phyloP scores from a whole-genome alignment of 768 basidiomycete species.

The Kwoniella bestiolae region DNA sequence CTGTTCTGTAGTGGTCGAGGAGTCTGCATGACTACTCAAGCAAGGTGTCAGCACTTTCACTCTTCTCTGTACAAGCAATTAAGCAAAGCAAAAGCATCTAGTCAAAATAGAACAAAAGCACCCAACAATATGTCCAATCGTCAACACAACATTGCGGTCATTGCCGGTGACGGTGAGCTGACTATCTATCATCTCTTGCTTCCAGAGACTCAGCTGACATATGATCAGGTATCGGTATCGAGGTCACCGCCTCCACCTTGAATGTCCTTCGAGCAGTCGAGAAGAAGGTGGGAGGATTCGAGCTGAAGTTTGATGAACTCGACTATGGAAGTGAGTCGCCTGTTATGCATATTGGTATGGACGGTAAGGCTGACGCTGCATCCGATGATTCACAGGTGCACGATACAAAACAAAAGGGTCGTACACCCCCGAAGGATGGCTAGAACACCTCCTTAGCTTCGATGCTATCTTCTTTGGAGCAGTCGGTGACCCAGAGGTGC shows the following conservation, averaged over 20 bases:
- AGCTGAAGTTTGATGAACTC: conserved; percentile 61
- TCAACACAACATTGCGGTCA: conserved; percentile 28
- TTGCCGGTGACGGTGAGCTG: conserved; percentile 29
- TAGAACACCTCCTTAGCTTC: conserved; percentile 40
- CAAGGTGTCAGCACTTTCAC: too few relatives aligned
- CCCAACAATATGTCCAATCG: conserved; percentile 1
- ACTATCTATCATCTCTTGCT: background rate
- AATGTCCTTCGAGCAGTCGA: conserved; percentile 13
- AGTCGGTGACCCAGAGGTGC: conserved; percentile 64
- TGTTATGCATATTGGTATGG: background rate
- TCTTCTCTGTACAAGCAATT: background rate
- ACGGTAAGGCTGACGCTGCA: background rate
- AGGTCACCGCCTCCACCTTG: conserved; percentile 59
- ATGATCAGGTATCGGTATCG: conserved; percentile 61
- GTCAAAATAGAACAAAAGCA: too few relatives aligned
- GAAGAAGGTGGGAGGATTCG: conserved; percentile 57
- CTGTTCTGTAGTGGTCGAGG: too few relatives aligned
- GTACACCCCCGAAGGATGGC: conserved; percentile 60
- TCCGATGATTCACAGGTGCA: conserved; percentile 1
- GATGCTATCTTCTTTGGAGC: conserved; percentile 61
- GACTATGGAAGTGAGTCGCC: conserved; percentile 52
- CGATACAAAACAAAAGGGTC: conserved; percentile 61
- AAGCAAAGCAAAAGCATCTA: background rate
- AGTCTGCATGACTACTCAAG: too few relatives aligned
- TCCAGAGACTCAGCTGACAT: background rate